Percentiles rank a stretch among this genome's conserved stretches.
These are phyloP conservation scores for Phytophthora macrochlamydospora DNA, from an alignment of 352 stramenopile genomes.

Conservation along the genomic window DNA sequence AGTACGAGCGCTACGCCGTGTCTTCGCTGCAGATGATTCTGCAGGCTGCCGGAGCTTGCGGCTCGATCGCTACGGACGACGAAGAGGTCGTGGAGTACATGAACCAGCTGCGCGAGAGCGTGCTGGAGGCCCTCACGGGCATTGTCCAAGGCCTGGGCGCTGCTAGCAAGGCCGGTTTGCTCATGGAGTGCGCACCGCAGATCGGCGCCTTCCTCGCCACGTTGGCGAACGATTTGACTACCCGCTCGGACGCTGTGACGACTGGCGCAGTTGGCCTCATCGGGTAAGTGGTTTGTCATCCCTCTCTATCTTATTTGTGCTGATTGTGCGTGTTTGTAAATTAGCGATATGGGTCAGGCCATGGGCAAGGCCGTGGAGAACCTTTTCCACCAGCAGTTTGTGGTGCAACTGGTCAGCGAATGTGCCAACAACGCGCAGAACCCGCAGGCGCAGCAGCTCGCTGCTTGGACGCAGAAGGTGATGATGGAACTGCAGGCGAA, in stretches of 20 bases:
- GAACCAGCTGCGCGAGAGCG: slow-evolving; percentile 94
- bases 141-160: slow-evolving; percentile 96
- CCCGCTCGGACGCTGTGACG: slow-evolving; percentile 91
- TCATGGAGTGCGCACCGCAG: slow-evolving; percentile 83
- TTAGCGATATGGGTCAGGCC: slow-evolving; percentile 81
- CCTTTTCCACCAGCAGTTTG: slow-evolving; percentile 73
- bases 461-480: slow-evolving; percentile 79
- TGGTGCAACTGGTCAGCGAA: slow-evolving; percentile 75
- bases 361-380: slow-evolving; percentile 70
- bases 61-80: slow-evolving; percentile 90
- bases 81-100: slow-evolving; percentile 99
- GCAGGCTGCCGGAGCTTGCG: slow-evolving; percentile 87
- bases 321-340: slow-evolving; percentile 26
- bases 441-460: slow-evolving; percentile 72
- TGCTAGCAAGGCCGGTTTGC: slow-evolving; percentile 84
- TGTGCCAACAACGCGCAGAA: slow-evolving; percentile 68
- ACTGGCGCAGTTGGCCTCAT: slow-evolving; percentile 90
- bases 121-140: slow-evolving; percentile 96
- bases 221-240: slow-evolving; percentile 79
- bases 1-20: slow-evolving; percentile 90
- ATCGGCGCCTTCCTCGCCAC: slow-evolving; percentile 92
- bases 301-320: no score
- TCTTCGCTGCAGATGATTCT: slow-evolving; percentile 87
- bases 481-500: slow-evolving; percentile 68
- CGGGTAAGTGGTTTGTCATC: slow-evolving; percentile 48